Conservation (phyloP, 2,329 filamentous ascomycete genomes). For the Mariannaea sp. region DNA sequence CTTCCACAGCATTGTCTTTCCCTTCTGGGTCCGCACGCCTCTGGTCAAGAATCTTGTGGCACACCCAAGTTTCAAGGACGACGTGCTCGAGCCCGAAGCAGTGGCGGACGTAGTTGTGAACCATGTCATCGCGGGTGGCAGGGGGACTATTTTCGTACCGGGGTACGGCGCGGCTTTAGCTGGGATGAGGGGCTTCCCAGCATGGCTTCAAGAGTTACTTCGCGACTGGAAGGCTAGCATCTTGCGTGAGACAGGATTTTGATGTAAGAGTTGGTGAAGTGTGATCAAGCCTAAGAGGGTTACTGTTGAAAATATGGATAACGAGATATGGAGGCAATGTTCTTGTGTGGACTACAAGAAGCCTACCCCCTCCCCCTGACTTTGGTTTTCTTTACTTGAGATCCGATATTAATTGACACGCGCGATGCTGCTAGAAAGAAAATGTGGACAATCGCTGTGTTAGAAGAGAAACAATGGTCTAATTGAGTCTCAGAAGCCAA, state of each 20-base stretch:
- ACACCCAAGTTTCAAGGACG: constrained; percentile 26
- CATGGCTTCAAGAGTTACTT: constrained; percentile 26
- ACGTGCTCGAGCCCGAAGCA: constrained; percentile 27
- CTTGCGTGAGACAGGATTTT: constrained; percentile 10
- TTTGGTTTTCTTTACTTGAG: too few species aligned
- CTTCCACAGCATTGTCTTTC: constrained; percentile 53
- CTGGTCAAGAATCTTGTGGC: constrained; percentile 26
- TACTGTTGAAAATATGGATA: too few species aligned
- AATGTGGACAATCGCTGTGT: too few species aligned
- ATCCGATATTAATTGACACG: too few species aligned
- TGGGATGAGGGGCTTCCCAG: constrained; percentile 20
- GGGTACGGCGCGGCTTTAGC: neutral
- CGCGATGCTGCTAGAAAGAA: too few species aligned
- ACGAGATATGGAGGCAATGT: too few species aligned
- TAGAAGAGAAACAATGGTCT: too few species aligned
- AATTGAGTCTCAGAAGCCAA: too few species aligned
- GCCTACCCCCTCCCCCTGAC: too few species aligned
- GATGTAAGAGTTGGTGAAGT: neutral
- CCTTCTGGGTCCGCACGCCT: constrained; percentile 38
- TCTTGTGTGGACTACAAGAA: too few species aligned
- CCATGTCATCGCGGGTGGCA: constrained; percentile 47
- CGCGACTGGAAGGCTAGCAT: constrained; percentile 9
- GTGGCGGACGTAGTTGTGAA: constrained; percentile 48
- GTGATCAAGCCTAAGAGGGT: too few species aligned
- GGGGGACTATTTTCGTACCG: constrained; percentile 51